A percentile compares a stretch with the other conserved stretches of the same genome.
phyloP scores from a whole-genome alignment of 441 rosid species.

The Manihot esculenta region DNA sequence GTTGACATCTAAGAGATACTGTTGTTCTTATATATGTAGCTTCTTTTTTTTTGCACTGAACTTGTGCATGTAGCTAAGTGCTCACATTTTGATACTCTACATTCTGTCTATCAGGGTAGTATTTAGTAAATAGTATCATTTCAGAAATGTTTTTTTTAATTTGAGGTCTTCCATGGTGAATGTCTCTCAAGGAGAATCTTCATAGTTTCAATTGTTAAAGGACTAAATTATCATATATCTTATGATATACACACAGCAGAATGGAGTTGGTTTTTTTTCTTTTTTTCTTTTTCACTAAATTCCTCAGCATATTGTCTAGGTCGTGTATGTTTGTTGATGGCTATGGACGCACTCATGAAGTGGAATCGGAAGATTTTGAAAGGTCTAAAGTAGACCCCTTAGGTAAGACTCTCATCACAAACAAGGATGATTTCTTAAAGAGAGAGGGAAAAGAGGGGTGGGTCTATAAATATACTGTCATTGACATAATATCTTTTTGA shows the following conservation, averaged over 20 bases:
- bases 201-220: background rate
- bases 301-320: slow-evolving; percentile 37
- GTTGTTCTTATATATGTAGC: background rate
- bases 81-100: background rate
- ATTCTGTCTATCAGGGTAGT: background rate
- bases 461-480: background rate
- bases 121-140: background rate
- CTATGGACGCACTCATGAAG: slow-evolving; percentile 51
- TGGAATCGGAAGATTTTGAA: slow-evolving; percentile 57
- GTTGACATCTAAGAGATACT: background rate
- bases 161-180: background rate
- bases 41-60: no score
- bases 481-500: background rate
- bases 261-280: no score
- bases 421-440: background rate
- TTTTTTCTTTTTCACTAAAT: no score
- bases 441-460: no score
- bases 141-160: background rate
- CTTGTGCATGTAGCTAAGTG: background rate
- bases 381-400: slow-evolving; percentile 57
- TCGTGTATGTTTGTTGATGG: slow-evolving; percentile 69
- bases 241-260: background rate
- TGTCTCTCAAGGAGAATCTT: background rate
- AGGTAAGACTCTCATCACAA: slow-evolving; percentile 40
- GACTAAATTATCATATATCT: background rate